Evolutionary conservation across 2,329 filamentous ascomycete genomes (phyloP).

Genomic region (Cordyceps tenuipes): DNA sequence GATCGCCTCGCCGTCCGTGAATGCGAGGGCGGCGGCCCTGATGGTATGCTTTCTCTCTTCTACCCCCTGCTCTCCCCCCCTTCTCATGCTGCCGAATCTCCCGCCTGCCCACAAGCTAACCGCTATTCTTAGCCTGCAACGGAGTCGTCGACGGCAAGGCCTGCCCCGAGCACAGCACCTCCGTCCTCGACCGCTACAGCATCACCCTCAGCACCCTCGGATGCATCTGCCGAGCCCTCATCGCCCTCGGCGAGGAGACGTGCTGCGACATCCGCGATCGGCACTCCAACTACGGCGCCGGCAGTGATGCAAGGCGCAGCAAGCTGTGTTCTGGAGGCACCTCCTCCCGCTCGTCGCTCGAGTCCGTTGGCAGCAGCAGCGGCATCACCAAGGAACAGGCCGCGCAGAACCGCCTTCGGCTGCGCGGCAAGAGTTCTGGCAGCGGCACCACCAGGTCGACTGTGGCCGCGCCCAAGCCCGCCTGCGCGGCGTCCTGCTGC

Average conservation of each 20-base stretch:
- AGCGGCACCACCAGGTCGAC: constrained; percentile 3
- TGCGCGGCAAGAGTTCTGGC: constrained; percentile 13
- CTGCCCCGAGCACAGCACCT: constrained; percentile 30
- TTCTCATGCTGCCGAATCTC: background rate
- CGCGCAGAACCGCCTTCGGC: constrained; percentile 11
- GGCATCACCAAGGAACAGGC: constrained; percentile 4
- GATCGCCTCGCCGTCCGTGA: constrained; percentile 36
- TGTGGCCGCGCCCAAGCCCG: background rate
- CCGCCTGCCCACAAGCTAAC: background rate
- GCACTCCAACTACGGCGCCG: constrained; percentile 19
- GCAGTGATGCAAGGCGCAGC: constrained; percentile 10
- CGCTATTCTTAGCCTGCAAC: constrained; percentile 8
- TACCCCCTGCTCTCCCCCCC: too few species aligned
- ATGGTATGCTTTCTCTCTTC: background rate
- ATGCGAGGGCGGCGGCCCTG: constrained; percentile 19
- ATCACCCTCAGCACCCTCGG: constrained; percentile 39
- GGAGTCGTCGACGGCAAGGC: constrained; percentile 20
- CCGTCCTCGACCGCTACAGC: constrained; percentile 31
- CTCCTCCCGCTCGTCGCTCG: background rate
- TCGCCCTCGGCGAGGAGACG: constrained; percentile 42
- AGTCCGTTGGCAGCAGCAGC: background rate
- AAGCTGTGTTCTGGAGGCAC: background rate
- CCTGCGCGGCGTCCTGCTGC: background rate
- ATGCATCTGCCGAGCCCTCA: constrained; percentile 44
- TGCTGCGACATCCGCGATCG: constrained; percentile 30